These are phyloP conservation scores for Centaurea solstitialis DNA, from an alignment of 129 eudicot species.

Conservation along the genomic window DNA sequence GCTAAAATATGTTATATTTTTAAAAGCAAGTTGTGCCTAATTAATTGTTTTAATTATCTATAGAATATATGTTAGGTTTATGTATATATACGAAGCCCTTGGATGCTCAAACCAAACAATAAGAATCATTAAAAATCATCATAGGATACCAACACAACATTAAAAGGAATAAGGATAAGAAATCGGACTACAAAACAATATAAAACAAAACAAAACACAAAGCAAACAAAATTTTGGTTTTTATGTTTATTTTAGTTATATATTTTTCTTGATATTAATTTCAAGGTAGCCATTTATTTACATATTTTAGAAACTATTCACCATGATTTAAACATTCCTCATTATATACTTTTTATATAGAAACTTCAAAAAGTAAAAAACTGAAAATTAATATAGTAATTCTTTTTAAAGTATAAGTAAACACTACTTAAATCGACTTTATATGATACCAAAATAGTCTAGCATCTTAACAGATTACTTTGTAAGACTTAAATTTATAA, in stretches of 20 bases:
- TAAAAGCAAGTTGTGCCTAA: neutral
- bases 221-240: neutral
- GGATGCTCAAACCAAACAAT: neutral
- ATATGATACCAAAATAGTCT: too few species aligned
- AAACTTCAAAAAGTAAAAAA: too few species aligned
- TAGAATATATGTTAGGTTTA: neutral
- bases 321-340: neutral
- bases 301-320: neutral
- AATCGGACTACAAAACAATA: constrained; percentile 2
- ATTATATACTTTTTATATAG: too few species aligned
- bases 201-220: constrained; percentile 10
- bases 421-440: too few species aligned
- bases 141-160: constrained; percentile 9
- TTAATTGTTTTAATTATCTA: neutral
- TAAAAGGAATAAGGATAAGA: neutral
- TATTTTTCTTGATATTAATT: neutral
- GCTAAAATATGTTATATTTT: neutral
- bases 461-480: too few species aligned
- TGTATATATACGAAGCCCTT: neutral
- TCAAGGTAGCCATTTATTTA: neutral
- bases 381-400: too few species aligned
- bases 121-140: constrained; percentile 9
- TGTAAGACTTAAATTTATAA: too few species aligned
- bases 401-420: too few species aligned
- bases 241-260: neutral